Conservation (phyloP, 495 filamentous ascomycete genomes). For the Xylaria castorea region DNA sequence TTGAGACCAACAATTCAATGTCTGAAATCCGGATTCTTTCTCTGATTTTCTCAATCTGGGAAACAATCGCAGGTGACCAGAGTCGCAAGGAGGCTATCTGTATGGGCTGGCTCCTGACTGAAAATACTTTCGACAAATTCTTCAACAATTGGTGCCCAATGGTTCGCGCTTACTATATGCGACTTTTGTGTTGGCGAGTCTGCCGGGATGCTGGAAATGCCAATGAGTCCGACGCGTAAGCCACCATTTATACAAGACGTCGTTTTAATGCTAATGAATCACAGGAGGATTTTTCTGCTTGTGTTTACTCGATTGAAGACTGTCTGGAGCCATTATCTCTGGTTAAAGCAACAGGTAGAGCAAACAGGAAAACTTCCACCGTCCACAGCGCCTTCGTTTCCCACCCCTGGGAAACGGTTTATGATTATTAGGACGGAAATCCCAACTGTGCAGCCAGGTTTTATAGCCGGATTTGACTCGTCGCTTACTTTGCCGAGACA, state of each 20-base stretch:
- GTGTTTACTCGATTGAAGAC: constrained; percentile 73
- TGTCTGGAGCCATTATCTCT: constrained; percentile 81
- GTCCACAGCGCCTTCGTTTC: constrained; percentile 83
- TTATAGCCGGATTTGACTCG: constrained; percentile 51
- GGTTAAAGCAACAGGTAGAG: constrained; percentile 69
- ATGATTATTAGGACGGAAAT: constrained; percentile 91
- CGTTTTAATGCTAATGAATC: constrained; percentile 20
- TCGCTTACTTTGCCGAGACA: constrained; percentile 34
- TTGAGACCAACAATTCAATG: constrained; percentile 89
- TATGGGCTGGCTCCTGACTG: constrained; percentile 79
- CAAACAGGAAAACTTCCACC: constrained; percentile 60
- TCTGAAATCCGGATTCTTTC: constrained; percentile 90
- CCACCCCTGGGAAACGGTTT: constrained; percentile 88
- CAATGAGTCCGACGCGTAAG: constrained; percentile 74
- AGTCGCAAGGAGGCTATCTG: constrained; percentile 75
- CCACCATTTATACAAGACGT: constrained; percentile 25
- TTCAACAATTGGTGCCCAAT: constrained; percentile 99
- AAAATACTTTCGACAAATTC: constrained; percentile 78
- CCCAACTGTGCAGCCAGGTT: constrained; percentile 58
- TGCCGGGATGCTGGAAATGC: constrained; percentile 76
- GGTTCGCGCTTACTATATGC: constrained; percentile 96
- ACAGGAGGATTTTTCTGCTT: constrained; percentile 70
- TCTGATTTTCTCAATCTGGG: constrained; percentile 85
- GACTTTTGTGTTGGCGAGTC: constrained; percentile 89
- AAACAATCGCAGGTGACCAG: constrained; percentile 69